These are phyloP conservation scores for Stevia rebaudiana DNA, from an alignment of 140 eudicot genomes.

Conservation along the genomic window DNA sequence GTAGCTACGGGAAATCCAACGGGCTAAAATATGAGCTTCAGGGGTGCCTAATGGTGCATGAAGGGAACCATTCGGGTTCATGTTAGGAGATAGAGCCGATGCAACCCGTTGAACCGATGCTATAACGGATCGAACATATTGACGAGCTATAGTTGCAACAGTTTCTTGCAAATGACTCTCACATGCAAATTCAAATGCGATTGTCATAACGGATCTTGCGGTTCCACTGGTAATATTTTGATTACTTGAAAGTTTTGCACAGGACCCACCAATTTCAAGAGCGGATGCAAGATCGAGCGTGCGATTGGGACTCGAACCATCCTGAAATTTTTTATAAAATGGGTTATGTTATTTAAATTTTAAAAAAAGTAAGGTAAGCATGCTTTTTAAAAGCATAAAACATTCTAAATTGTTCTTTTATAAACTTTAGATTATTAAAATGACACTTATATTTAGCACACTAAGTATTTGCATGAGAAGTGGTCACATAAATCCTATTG, in stretches of 20 bases:
- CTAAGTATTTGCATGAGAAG: background rate
- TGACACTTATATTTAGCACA: background rate
- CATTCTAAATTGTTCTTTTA: too few relatives aligned
- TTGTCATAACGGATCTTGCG: slow-evolving; percentile 60
- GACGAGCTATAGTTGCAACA: slow-evolving; percentile 78
- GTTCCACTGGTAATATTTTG: slow-evolving; percentile 28
- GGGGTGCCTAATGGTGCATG: slow-evolving; percentile 63
- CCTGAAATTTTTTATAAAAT: slow-evolving; percentile 8
- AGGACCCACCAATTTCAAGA: slow-evolving; percentile 60
- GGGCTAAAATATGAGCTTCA: slow-evolving; percentile 64
- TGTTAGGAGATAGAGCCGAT: slow-evolving; percentile 57
- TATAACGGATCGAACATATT: slow-evolving; percentile 61
- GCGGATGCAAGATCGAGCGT: slow-evolving; percentile 77
- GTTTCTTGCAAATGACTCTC: slow-evolving; percentile 61
- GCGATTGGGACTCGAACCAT: slow-evolving; percentile 36
- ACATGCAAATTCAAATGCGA: slow-evolving; percentile 69
- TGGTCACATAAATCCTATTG: background rate
- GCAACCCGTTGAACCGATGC: slow-evolving; percentile 82
- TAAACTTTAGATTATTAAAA: too few relatives aligned
- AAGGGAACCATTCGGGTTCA: slow-evolving; percentile 34
- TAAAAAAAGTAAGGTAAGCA: too few relatives aligned
- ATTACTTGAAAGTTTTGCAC: slow-evolving; percentile 35
- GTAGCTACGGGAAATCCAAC: slow-evolving; percentile 73
- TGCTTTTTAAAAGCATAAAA: too few relatives aligned
- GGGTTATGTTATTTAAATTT: background rate